These are phyloP conservation scores for Tulasnella sp. DNA, from an alignment of 768 basidiomycete genomes.

Conservation along the genomic window DNA sequence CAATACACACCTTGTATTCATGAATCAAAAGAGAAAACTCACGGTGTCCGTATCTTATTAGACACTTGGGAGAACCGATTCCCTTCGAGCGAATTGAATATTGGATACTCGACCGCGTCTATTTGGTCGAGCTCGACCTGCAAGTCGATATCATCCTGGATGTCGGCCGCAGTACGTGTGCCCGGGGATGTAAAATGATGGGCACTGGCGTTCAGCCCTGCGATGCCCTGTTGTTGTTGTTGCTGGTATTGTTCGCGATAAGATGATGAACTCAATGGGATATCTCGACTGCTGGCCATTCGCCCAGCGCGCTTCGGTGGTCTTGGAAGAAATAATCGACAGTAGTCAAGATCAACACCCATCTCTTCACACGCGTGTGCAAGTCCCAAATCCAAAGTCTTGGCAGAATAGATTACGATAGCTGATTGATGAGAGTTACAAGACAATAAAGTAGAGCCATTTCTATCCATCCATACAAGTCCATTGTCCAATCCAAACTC, in stretches of 20 bases:
- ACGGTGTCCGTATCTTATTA: conserved; percentile 8
- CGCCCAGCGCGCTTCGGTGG: not conserved
- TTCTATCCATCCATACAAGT: no score
- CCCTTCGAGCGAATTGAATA: conserved; percentile 4
- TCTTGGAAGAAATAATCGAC: no score
- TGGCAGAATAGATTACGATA: no score
- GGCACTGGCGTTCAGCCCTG: not conserved
- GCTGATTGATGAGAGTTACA: no score
- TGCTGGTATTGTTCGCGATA: no score
- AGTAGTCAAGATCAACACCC: no score
- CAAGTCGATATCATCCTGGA: not conserved
- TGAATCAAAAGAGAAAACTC: not conserved
- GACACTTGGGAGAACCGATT: not conserved
- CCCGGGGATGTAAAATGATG: conserved; percentile 5
- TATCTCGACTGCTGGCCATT: not conserved
- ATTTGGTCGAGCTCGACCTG: conserved; percentile 1
- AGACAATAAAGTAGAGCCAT: no score
- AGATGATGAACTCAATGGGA: no score
- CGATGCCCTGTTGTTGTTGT: no score
- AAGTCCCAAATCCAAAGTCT: no score
- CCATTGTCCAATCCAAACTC: no score
- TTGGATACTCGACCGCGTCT: not conserved
- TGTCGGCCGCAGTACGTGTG: not conserved
- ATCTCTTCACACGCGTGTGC: no score
- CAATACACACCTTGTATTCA: not conserved